Evolutionary conservation across 768 basidiomycete species (phyloP).

Genomic region (Royoungia palumana): DNA sequence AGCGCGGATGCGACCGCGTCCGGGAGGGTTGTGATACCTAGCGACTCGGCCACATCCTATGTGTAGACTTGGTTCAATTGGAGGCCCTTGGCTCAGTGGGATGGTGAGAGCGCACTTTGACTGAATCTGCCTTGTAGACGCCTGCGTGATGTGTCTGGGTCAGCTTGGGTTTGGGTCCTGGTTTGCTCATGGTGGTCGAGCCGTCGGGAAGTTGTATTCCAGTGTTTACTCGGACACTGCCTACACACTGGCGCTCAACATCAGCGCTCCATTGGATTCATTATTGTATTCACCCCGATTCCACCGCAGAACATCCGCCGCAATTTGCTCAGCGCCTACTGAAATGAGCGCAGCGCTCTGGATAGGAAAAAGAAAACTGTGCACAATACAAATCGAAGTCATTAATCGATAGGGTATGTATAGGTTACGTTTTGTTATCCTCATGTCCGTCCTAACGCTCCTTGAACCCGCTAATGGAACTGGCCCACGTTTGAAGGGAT

Average conservation of each 20-base stretch:
- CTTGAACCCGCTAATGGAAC: constrained; percentile 4
- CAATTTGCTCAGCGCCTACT: not conserved
- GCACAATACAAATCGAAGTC: no score
- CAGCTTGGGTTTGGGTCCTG: constrained; percentile 43
- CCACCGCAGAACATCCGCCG: no score
- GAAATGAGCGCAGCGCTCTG: no score
- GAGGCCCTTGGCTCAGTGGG: constrained; percentile 2
- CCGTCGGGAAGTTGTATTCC: not conserved
- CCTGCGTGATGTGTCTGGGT: constrained; percentile 52
- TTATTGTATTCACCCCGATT: no score
- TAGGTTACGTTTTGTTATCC: no score
- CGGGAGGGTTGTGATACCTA: constrained; percentile 71
- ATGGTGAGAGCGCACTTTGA: constrained; percentile 45
- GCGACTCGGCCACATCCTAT: constrained; percentile 88
- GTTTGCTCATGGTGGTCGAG: constrained; percentile 37
- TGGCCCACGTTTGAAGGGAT: not conserved
- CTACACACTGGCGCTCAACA: no score
- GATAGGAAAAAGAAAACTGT: not conserved
- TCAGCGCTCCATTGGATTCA: no score
- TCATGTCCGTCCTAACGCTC: no score
- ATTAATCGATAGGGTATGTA: no score
- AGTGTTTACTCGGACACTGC: not conserved
- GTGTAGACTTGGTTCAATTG: constrained; percentile 6
- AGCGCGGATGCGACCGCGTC: constrained; percentile 79
- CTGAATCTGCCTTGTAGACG: constrained; percentile 59